A percentile compares a stretch with the other conserved stretches of the same genome.
Evolutionary conservation across 2,329 filamentous ascomycete species (phyloP).

Genomic region (Fonsecaea pedrosoi): DNA sequence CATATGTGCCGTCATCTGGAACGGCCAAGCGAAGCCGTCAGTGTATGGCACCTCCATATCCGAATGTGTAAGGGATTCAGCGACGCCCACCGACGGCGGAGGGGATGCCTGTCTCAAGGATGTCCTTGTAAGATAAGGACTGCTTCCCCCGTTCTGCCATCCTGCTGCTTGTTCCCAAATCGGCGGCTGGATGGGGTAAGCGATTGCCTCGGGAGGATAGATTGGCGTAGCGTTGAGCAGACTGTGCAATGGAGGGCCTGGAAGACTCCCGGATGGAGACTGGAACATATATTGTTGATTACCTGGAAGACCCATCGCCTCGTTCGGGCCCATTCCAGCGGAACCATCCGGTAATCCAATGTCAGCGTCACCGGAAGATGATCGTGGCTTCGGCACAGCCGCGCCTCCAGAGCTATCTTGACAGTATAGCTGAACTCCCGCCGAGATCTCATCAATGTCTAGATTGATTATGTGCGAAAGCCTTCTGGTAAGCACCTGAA

Average conservation of each 20-base stretch:
- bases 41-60: constrained; percentile 29
- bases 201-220: constrained; percentile 15
- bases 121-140: not conserved
- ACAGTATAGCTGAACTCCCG: constrained; percentile 2
- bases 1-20: constrained; percentile 3
- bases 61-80: constrained; percentile 15
- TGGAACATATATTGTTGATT: not conserved
- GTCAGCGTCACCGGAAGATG: not conserved
- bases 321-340: not conserved
- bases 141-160: not conserved
- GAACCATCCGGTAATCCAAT: not conserved
- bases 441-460: constrained; percentile 26
- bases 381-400: not conserved
- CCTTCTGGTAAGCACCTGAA: constrained; percentile 24
- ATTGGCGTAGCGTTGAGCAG: not conserved
- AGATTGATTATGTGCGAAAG: constrained; percentile 28
- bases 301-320: not conserved
- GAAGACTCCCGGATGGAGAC: constrained; percentile 10
- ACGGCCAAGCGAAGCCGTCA: constrained; percentile 28
- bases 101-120: constrained; percentile 4
- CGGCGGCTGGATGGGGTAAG: constrained; percentile 9
- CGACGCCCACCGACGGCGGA: not conserved
- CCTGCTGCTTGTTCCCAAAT: constrained; percentile 16
- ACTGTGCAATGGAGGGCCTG: not conserved
- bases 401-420: not conserved